Conservation (phyloP, 306 rosid species). For the Acacia crassicarpa region DNA sequence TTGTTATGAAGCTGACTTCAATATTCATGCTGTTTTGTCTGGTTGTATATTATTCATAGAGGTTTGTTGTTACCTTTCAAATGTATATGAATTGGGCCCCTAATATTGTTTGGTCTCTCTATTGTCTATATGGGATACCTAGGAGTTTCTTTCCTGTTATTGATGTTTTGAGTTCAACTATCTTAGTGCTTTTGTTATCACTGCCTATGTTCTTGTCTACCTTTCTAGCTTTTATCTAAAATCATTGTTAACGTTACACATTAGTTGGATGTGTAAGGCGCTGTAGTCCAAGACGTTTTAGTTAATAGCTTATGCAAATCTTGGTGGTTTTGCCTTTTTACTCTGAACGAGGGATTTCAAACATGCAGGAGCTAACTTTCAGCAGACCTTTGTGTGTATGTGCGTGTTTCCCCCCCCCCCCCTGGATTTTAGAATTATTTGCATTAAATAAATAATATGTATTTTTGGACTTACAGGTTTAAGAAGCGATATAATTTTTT, state of each 20-base stretch:
- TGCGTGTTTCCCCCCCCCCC: no score
- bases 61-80: neutral
- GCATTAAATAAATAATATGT: neutral
- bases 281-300: neutral
- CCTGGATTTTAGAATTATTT: neutral
- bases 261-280: neutral
- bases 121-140: neutral
- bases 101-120: neutral
- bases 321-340: neutral
- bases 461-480: conserved; percentile 55
- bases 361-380: neutral
- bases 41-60: neutral
- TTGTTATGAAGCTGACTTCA: neutral
- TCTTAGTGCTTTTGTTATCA: neutral
- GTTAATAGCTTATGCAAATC: conserved; percentile 3
- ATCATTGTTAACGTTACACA: neutral
- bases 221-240: neutral
- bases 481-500: conserved; percentile 73
- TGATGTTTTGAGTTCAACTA: neutral
- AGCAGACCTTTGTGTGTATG: neutral
- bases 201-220: neutral
- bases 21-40: neutral
- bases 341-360: neutral
- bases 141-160: neutral
- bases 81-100: neutral